Evolutionary conservation across 2,329 filamentous ascomycete genomes (phyloP).

Genomic region (Talaromyces sp.): DNA sequence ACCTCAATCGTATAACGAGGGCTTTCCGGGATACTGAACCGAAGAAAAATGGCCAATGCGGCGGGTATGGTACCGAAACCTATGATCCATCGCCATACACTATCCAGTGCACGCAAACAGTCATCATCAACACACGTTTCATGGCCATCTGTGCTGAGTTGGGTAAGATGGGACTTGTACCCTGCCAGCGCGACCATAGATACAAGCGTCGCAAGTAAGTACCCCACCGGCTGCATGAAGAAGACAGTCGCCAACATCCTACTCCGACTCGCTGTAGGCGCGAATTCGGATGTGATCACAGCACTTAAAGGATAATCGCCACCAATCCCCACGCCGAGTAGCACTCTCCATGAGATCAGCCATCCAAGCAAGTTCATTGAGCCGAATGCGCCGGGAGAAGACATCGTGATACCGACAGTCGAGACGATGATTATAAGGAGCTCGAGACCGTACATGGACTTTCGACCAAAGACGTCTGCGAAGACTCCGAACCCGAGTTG

Average conservation of each 20-base stretch:
- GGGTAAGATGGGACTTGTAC: slow-evolving; percentile 59
- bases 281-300: slow-evolving; percentile 63
- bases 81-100: slow-evolving; percentile 62
- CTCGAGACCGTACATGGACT: slow-evolving; percentile 47
- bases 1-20: slow-evolving; percentile 63
- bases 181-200: slow-evolving; percentile 69
- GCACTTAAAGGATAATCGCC: slow-evolving; percentile 64
- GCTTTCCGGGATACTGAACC: slow-evolving; percentile 62
- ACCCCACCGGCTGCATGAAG: slow-evolving; percentile 78
- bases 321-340: slow-evolving; percentile 54
- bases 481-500: slow-evolving; percentile 31
- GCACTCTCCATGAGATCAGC: slow-evolving; percentile 42
- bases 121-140: slow-evolving; percentile 54
- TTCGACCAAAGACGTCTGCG: slow-evolving; percentile 43
- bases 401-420: slow-evolving; percentile 40
- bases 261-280: slow-evolving; percentile 49
- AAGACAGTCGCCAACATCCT: slow-evolving; percentile 83
- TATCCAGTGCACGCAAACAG: slow-evolving; percentile 44
- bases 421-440: slow-evolving; percentile 43
- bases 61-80: slow-evolving; percentile 61
- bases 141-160: slow-evolving; percentile 32
- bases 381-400: slow-evolving; percentile 36
- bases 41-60: slow-evolving; percentile 60
- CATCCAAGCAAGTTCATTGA: slow-evolving; percentile 39
- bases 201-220: slow-evolving; percentile 69